A percentile compares a stretch with the other conserved stretches of the same genome.
Evolutionary conservation across 495 filamentous ascomycete species (phyloP).

Genomic region (Penicillium cinerascens): DNA sequence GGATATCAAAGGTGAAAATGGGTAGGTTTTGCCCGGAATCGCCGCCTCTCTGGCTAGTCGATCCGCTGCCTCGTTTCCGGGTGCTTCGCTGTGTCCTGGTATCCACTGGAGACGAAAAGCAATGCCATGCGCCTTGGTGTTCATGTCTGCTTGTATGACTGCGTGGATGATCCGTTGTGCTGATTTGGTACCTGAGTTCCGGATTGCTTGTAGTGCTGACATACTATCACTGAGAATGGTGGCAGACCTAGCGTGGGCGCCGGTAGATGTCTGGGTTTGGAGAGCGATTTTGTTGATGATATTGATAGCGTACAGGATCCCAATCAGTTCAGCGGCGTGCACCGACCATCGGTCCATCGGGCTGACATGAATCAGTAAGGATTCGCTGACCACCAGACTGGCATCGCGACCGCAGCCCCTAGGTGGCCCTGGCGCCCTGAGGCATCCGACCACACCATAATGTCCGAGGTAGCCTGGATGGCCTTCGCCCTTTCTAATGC

Average conservation of each 20-base stretch:
- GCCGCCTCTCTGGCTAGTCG: conserved; percentile 9
- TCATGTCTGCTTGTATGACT: conserved; percentile 13
- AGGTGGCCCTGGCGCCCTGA: conserved; percentile 16
- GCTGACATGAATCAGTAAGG: conserved; percentile 17
- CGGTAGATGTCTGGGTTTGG: neutral
- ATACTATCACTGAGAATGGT: conserved; percentile 14
- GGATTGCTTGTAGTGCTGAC: conserved; percentile 19
- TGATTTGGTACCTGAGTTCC: conserved; percentile 13
- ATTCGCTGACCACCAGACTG: conserved; percentile 1
- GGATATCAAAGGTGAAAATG: conserved; percentile 15
- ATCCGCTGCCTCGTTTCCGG: conserved; percentile 13
- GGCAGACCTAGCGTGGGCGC: neutral
- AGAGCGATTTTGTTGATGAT: conserved; percentile 9
- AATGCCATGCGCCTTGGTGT: conserved; percentile 9
- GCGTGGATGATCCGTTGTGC: conserved; percentile 20
- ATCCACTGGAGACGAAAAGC: conserved; percentile 19
- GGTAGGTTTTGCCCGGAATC: conserved; percentile 11
- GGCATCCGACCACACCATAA: conserved; percentile 20
- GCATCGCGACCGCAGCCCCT: conserved; percentile 4
- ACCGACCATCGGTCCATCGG: conserved; percentile 23
- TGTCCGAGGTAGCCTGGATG: neutral
- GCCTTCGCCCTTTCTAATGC: conserved; percentile 13
- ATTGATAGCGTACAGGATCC: conserved; percentile 20
- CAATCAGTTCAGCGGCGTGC: conserved; percentile 21
- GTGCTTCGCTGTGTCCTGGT: conserved; percentile 10